Conservation (phyloP, 768 basidiomycete species). For the Boletus insuetus region DNA sequence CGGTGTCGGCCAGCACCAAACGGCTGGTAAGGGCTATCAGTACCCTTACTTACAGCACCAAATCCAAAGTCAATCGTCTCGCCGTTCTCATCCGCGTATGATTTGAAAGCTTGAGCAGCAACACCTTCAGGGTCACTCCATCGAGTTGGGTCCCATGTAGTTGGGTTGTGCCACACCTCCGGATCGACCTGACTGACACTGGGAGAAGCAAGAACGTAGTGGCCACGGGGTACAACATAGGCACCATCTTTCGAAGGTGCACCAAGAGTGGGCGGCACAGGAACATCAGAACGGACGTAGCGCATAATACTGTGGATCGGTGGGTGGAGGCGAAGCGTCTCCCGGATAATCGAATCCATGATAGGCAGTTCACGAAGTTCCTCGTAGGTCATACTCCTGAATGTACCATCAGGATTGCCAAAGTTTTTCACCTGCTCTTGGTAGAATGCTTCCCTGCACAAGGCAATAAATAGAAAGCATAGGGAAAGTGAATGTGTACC, state of each 20-base stretch:
- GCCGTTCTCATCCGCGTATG: conserved; percentile 70
- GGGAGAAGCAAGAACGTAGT: conserved; percentile 88
- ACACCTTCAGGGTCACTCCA: conserved; percentile 87
- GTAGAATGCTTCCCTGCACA: conserved; percentile 74
- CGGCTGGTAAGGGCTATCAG: conserved; percentile 93
- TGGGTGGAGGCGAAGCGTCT: conserved; percentile 90
- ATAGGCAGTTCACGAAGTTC: conserved; percentile 80
- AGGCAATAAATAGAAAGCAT: background rate
- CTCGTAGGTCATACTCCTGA: conserved; percentile 82
- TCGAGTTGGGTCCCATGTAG: conserved; percentile 72
- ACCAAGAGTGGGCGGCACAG: conserved; percentile 76
- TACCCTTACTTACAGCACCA: conserved; percentile 93
- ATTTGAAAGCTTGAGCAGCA: conserved; percentile 72
- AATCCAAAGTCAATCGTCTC: conserved; percentile 97
- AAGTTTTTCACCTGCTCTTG: conserved; percentile 87
- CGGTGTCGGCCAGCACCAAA: conserved; percentile 97
- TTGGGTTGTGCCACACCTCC: conserved; percentile 69
- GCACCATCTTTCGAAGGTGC: conserved; percentile 69
- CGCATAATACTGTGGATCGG: conserved; percentile 97
- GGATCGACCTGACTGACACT: conserved; percentile 88
- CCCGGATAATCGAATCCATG: conserved; percentile 87
- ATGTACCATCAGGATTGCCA: conserved; percentile 72
- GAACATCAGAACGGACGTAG: conserved; percentile 81
- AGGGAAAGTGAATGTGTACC: conserved; percentile 26
- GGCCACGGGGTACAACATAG: conserved; percentile 87